Percentiles rank a stretch among this genome's conserved stretches.
phyloP scores from a whole-genome alignment of 2,329 filamentous ascomycete species.

The Lanzia echinophila region DNA sequence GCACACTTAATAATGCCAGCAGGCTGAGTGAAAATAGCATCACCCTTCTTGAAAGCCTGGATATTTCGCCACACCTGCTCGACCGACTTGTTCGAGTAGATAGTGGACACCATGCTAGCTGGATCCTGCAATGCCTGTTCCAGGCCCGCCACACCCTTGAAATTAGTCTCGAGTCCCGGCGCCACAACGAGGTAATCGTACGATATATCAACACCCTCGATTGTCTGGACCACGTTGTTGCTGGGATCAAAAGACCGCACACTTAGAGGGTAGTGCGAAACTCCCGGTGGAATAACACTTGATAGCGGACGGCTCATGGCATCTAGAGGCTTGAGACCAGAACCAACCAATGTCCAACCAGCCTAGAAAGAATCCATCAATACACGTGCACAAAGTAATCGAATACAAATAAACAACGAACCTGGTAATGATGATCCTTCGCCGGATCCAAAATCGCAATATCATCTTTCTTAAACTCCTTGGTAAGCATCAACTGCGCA shows the following conservation, averaged over 20 bases:
- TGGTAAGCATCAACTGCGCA: conserved; percentile 58
- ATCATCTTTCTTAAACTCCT: conserved; percentile 50
- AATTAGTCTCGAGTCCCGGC: conserved; percentile 49
- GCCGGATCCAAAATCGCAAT: conserved; percentile 60
- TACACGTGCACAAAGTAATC: too few species aligned
- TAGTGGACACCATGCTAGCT: conserved; percentile 44
- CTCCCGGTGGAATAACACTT: conserved; percentile 49
- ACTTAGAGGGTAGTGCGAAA: conserved; percentile 51
- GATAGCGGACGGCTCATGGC: conserved; percentile 46
- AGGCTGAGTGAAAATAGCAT: conserved; percentile 54
- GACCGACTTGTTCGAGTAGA: conserved; percentile 50
- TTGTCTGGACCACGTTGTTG: conserved; percentile 46
- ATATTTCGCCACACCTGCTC: conserved; percentile 47
- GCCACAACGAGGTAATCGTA: conserved; percentile 61
- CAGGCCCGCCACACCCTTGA: conserved; percentile 46
- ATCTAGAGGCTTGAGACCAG: conserved; percentile 56
- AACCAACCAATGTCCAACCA: conserved; percentile 63
- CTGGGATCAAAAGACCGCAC: conserved; percentile 48
- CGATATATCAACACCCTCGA: conserved; percentile 48
- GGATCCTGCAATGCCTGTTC: conserved; percentile 47
- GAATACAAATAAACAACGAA: too few species aligned
- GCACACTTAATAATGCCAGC: conserved; percentile 54
- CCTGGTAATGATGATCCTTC: conserved; percentile 57
- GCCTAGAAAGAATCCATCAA: conserved; percentile 29
- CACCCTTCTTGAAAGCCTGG: conserved; percentile 41